phyloP scores from a whole-genome alignment of 2,329 filamentous ascomycete genomes.

The Teratosphaeriaceae sp. region DNA sequence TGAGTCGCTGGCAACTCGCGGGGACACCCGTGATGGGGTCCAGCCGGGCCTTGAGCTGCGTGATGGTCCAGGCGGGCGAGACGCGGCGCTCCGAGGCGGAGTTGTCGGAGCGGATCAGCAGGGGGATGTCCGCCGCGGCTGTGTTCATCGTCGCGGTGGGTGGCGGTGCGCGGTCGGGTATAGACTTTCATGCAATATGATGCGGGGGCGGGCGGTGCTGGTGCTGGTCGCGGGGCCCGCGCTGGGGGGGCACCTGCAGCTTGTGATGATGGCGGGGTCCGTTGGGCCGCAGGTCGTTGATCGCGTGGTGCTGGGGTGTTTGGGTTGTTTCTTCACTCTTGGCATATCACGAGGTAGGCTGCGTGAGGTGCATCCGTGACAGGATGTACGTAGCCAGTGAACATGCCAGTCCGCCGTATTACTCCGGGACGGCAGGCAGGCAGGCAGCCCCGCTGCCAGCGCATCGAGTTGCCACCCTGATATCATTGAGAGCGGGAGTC shows the following conservation, averaged over 20 bases:
- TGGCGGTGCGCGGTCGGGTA: not conserved
- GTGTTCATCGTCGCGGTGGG: conserved; percentile 15
- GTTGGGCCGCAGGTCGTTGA: too few relatives aligned
- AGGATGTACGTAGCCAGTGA: conserved; percentile 3
- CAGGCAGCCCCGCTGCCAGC: too few relatives aligned
- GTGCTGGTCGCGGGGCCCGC: too few relatives aligned
- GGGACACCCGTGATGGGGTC: conserved; percentile 92
- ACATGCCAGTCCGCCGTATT: not conserved
- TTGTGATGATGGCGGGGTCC: too few relatives aligned
- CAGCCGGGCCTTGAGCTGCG: conserved; percentile 75
- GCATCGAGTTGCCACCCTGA: too few relatives aligned
- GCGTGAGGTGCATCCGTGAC: conserved; percentile 4
- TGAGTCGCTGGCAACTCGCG: conserved; percentile 68
- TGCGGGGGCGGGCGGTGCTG: too few relatives aligned
- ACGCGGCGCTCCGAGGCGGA: conserved; percentile 82
- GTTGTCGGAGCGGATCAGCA: conserved; percentile 69
- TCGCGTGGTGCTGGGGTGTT: too few relatives aligned
- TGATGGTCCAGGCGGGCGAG: conserved; percentile 85
- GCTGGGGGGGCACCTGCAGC: too few relatives aligned
- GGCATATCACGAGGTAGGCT: not conserved
- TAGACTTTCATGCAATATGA: not conserved
- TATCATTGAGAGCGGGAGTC: too few relatives aligned
- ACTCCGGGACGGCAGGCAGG: too few relatives aligned
- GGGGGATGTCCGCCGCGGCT: conserved; percentile 63
- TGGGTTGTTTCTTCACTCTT: too few relatives aligned